Conservation (phyloP, 2,329 filamentous ascomycete species). For the Aspergillus flavus region DNA sequence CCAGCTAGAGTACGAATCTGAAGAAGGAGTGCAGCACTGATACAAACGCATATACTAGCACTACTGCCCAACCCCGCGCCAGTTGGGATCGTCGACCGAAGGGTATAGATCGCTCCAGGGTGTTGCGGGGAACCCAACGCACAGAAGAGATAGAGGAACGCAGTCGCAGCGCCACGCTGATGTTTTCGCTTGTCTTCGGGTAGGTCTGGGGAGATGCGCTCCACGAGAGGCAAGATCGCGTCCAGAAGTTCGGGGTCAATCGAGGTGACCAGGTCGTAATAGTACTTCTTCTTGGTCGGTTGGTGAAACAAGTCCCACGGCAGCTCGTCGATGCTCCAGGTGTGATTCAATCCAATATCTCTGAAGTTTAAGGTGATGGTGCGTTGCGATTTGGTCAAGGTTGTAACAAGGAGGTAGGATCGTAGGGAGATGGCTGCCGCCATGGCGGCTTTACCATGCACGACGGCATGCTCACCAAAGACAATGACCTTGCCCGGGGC, state of each 20-base stretch:
- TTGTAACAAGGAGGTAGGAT: conserved; percentile 94
- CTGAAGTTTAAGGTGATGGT: conserved; percentile 87
- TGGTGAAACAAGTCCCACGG: conserved; percentile 83
- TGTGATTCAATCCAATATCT: conserved; percentile 86
- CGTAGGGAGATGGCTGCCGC: conserved; percentile 92
- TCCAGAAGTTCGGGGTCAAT: conserved; percentile 81
- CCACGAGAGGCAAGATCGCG: conserved; percentile 78
- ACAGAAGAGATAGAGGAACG: conserved; percentile 91
- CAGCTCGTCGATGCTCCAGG: conserved; percentile 89
- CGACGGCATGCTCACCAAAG: conserved; percentile 97
- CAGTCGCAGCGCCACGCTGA: conserved; percentile 76
- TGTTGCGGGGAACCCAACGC: conserved; percentile 80
- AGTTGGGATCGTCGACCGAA: conserved; percentile 92
- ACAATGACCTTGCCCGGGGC: conserved; percentile 98
- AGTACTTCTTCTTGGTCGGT: conserved; percentile 86
- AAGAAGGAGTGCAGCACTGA: conserved; percentile 79
- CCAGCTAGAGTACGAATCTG: conserved; percentile 87
- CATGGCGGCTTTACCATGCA: conserved; percentile 94
- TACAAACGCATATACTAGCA: conserved; percentile 89
- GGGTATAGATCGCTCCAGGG: conserved; percentile 80
- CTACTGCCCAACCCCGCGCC: conserved; percentile 89
- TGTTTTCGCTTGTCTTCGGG: conserved; percentile 77
- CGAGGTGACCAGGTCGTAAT: conserved; percentile 84
- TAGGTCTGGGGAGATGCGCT: conserved; percentile 66
- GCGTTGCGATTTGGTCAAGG: conserved; percentile 86